These are phyloP conservation scores for Cymbidium sinense DNA, from an alignment of 106 monocot species.

Conservation along the genomic window DNA sequence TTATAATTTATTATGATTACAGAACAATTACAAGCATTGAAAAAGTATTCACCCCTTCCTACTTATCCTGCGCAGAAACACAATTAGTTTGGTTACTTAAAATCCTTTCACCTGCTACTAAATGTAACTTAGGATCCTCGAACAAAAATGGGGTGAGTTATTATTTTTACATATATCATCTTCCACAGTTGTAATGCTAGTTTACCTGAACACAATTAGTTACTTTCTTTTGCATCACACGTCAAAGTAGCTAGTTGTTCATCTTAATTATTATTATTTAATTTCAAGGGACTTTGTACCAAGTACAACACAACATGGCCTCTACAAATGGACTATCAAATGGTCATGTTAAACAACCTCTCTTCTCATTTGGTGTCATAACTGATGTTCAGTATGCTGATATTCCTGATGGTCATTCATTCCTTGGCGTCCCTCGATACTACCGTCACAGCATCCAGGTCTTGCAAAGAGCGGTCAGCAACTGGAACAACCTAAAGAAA, in stretches of 20 bases:
- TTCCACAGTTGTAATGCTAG: not conserved
- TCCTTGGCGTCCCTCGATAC: slow-evolving; percentile 35
- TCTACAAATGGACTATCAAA: slow-evolving; percentile 15
- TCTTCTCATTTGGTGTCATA: slow-evolving; percentile 45
- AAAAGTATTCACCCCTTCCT: no score
- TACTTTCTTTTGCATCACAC: not conserved
- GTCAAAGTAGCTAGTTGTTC: no score
- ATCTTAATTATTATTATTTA: not conserved
- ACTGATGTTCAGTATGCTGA: slow-evolving; percentile 46
- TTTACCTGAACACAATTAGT: not conserved
- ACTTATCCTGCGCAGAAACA: no score
- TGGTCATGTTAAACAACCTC: slow-evolving; percentile 13
- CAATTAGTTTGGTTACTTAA: no score
- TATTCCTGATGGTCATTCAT: slow-evolving; percentile 47
- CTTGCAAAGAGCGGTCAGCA: slow-evolving; percentile 27
- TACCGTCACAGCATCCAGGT: slow-evolving; percentile 45
- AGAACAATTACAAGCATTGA: no score
- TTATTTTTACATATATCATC: not conserved
- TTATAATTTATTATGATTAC: no score
- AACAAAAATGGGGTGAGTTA: not conserved
- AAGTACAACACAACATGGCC: slow-evolving; percentile 8
- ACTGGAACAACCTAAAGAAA: slow-evolving; percentile 25
- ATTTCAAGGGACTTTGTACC: not conserved
- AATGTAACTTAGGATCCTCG: no score
- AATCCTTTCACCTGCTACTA: no score